These are phyloP conservation scores for Tricholoma matsutake DNA, from an alignment of 768 basidiomycete species.

Conservation along the genomic window DNA sequence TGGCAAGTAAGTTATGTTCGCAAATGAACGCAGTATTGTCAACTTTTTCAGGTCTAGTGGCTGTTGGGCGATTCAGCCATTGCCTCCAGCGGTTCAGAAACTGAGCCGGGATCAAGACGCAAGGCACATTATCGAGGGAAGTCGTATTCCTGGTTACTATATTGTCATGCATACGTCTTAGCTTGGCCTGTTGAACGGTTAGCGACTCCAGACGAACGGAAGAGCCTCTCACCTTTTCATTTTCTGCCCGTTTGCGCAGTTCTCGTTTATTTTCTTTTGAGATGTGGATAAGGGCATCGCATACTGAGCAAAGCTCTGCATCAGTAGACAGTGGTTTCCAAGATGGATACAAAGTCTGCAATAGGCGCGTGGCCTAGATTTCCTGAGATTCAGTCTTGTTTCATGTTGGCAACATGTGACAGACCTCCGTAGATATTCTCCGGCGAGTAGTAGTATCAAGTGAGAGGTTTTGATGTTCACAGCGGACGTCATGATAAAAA, in stretches of 20 bases:
- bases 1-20: conserved; percentile 54
- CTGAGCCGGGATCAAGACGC: conserved; percentile 54
- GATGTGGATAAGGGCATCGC: conserved; percentile 51
- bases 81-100: conserved; percentile 69
- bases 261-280: conserved; percentile 63
- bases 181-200: conserved; percentile 45
- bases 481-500: conserved; percentile 58
- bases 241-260: conserved; percentile 63
- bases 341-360: conserved; percentile 57
- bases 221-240: conserved; percentile 64
- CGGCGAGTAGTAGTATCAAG: conserved; percentile 53
- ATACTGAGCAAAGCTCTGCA: conserved; percentile 58
- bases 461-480: conserved; percentile 66
- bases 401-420: conserved; percentile 5
- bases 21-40: conserved; percentile 68
- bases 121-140: conserved; percentile 47
- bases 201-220: conserved; percentile 10
- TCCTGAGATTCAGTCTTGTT: conserved; percentile 4
- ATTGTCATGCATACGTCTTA: conserved; percentile 62
- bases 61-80: conserved; percentile 62
- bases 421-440: conserved; percentile 60
- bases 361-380: conserved; percentile 51
- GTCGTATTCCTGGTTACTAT: conserved; percentile 42
- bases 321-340: conserved; percentile 58
- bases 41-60: conserved; percentile 56